These are phyloP conservation scores for Magnolia kwangsiensis DNA, from an alignment of 164 flowering plant species.

Conservation along the genomic window DNA sequence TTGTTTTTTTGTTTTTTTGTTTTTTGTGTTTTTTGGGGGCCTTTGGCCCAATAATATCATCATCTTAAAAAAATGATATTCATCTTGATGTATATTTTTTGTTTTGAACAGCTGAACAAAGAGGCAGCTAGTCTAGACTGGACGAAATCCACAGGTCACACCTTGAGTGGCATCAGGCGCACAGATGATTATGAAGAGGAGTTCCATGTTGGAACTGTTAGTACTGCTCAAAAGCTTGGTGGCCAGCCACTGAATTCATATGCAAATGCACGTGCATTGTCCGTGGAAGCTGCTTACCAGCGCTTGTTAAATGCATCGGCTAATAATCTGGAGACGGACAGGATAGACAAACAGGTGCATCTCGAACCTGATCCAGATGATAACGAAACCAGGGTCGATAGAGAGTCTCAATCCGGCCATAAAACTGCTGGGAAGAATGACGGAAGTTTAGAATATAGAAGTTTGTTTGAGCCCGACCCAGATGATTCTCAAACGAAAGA, in stretches of 20 bases:
- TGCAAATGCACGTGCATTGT: constrained; percentile 66
- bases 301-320: constrained; percentile 40
- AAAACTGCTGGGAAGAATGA: neutral
- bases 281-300: constrained; percentile 79
- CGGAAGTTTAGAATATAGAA: neutral
- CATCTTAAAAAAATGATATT: too few relatives aligned
- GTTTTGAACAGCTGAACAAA: constrained; percentile 58
- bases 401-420: neutral
- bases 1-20: too few relatives aligned
- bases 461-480: constrained; percentile 38
- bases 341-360: constrained; percentile 10
- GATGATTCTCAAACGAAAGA: constrained; percentile 28
- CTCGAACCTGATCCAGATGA: constrained; percentile 50
- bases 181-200: constrained; percentile 45
- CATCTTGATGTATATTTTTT: neutral
- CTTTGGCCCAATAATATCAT: too few relatives aligned
- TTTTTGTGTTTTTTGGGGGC: too few relatives aligned
- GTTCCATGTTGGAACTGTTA: constrained; percentile 22
- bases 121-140: constrained; percentile 87
- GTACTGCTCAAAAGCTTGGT: constrained; percentile 64
- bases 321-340: constrained; percentile 12
- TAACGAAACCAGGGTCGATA: constrained; percentile 11
- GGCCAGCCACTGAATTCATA: constrained; percentile 43
- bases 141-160: constrained; percentile 80
- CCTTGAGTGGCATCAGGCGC: constrained; percentile 42